Evolutionary conservation across 2,329 filamentous ascomycete genomes (phyloP), one percentile per base, ranked within the genome.

Genomic region (Beauveria sp.): DNA sequence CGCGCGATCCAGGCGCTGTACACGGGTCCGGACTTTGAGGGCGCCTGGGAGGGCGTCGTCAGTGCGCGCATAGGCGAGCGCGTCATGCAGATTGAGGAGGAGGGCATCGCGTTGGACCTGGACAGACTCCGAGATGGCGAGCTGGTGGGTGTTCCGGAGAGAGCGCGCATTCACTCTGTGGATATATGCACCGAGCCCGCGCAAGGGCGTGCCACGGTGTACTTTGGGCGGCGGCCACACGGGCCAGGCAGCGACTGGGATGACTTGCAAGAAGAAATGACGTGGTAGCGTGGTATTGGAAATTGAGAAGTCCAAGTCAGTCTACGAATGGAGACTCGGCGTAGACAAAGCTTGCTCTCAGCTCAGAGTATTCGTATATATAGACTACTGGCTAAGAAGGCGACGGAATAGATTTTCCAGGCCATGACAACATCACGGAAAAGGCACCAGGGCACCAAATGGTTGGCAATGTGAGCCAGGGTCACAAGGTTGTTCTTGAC

Each of bases 51-150:
- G 26, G 62, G 57, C 6, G 26, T 28, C 4, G 46, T 58, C 7
- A 54, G 61, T 46, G 63, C 63, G n/a, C 51, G 51, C 8, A 51
- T 64, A 14, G 60, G 56, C 24, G 62, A 65, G 42, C 46, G 43
- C 14, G 53, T 64, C 14, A 57, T 65, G 50, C 45, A 58, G 28
- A 14, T 64, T 14, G 65, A 66, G 50, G 64, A 65, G 43, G 59
- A 54, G 6, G 62, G 62, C n/a, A 10, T 62, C 9, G 18, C 28
- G 7, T 64, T 57, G 20, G 43, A 57, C 20, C 10, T 62, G 26
- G 49, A 50, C 7, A 20, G 61, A 7, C 50, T 62, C 3, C 53
- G 66, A 20, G 66, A 70, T 9, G 60, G 54, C 5, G 60, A 62
- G 45, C n/a, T 62, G 40, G 26, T 62, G 56, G 66, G 64, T 40